These are phyloP conservation scores for Schizothecium vesticola DNA, from an alignment of 495 filamentous ascomycete species.

Conservation along the genomic window DNA sequence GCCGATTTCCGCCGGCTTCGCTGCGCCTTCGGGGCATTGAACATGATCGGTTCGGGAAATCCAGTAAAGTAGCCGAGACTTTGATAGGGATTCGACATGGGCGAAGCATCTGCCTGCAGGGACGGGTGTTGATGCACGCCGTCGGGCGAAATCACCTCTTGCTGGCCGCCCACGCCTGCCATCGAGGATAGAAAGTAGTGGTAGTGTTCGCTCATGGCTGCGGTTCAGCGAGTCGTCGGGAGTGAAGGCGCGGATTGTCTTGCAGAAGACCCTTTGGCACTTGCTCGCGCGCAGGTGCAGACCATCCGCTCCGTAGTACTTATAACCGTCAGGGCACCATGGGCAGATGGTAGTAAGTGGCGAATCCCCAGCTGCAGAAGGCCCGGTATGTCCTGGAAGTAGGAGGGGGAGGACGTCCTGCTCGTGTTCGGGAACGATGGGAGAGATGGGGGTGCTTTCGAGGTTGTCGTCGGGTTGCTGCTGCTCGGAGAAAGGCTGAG, in stretches of 20 bases:
- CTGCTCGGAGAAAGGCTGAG: neutral
- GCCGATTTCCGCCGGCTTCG: constrained; percentile 53
- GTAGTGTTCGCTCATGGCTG: constrained; percentile 46
- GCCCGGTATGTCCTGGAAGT: neutral
- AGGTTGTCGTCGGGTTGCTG: neutral
- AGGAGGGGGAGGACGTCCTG: neutral
- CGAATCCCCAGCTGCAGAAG: neutral
- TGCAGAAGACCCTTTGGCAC: neutral
- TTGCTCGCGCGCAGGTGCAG: neutral
- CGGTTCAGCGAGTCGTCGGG: neutral
- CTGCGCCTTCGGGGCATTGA: constrained; percentile 47
- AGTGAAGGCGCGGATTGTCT: neutral
- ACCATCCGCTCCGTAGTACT: neutral
- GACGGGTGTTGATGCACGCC: constrained; percentile 29
- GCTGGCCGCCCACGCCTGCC: constrained; percentile 38
- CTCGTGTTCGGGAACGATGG: neutral
- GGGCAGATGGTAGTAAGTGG: neutral
- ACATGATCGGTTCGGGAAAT: constrained; percentile 43
- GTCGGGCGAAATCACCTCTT: constrained; percentile 31
- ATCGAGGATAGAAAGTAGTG: constrained; percentile 43
- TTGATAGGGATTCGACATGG: constrained; percentile 37
- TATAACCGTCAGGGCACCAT: neutral
- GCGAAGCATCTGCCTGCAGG: constrained; percentile 27
- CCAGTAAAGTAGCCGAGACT: constrained; percentile 42
- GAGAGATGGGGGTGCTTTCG: neutral